phyloP scores from a whole-genome alignment of 1,284 basidiomycete genomes.

The Cerrena zonata region DNA sequence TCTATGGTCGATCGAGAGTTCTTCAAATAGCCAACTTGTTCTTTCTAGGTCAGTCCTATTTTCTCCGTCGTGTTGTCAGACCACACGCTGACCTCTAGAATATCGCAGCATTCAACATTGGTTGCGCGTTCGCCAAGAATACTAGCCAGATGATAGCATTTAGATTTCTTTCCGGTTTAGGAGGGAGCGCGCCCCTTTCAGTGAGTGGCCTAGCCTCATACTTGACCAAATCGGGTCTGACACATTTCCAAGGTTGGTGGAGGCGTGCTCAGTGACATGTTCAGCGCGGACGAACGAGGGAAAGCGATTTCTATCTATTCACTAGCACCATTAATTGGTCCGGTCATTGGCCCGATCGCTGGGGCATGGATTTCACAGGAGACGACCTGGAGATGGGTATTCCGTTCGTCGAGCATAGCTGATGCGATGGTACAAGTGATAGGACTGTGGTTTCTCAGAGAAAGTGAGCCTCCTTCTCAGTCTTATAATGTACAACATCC shows the following conservation, averaged over 20 bases:
- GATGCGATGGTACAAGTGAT: slow-evolving; percentile 44
- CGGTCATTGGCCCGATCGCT: slow-evolving; percentile 58
- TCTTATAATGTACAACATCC: background rate
- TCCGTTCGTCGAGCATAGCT: slow-evolving; percentile 57
- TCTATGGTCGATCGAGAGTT: slow-evolving; percentile 35
- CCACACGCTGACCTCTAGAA: background rate
- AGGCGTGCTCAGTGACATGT: slow-evolving; percentile 68
- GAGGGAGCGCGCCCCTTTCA: slow-evolving; percentile 55
- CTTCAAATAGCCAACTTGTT: slow-evolving; percentile 47
- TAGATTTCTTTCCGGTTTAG: slow-evolving; percentile 55
- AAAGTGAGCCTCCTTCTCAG: slow-evolving; percentile 42
- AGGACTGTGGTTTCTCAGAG: slow-evolving; percentile 55
- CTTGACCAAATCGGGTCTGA: background rate
- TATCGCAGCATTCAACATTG: slow-evolving; percentile 51
- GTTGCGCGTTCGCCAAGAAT: slow-evolving; percentile 57
- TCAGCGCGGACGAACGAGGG: slow-evolving; percentile 63
- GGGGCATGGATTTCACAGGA: slow-evolving; percentile 58
- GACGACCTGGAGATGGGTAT: slow-evolving; percentile 67
- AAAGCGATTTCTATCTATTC: slow-evolving; percentile 66
- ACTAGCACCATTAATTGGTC: slow-evolving; percentile 57
- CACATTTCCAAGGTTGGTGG: slow-evolving; percentile 49
- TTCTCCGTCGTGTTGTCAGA: background rate
- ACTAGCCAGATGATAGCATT: slow-evolving; percentile 54
- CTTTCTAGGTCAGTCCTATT: slow-evolving; percentile 39
- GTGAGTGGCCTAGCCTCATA: slow-evolving; percentile 28